Conservation (phyloP, 176 grass and related monocot species). For the Olyra latifolia region DNA sequence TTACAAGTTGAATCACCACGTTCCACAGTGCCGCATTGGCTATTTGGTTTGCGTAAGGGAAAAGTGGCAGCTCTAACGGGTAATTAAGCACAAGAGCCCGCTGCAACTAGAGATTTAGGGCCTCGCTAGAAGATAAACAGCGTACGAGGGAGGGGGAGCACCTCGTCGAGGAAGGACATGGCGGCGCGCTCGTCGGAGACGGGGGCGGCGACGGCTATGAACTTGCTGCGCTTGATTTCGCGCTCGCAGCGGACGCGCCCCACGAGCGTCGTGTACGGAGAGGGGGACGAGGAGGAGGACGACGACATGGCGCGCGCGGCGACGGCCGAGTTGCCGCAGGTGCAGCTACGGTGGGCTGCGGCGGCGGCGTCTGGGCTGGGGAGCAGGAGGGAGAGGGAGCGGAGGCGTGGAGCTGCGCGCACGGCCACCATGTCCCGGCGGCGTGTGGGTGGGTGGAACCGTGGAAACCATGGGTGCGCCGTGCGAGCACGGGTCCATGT, state of each 20-base stretch:
- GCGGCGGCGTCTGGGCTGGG: conserved; percentile 3
- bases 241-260: conserved; percentile 55
- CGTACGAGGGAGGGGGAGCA: neutral
- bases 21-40: neutral
- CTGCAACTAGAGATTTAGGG: neutral
- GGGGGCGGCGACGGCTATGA: conserved; percentile 62
- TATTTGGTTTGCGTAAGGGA: too few species aligned
- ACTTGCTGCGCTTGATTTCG: conserved; percentile 74
- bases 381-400: conserved; percentile 32
- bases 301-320: conserved; percentile 43
- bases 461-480: conserved; percentile 1
- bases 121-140: neutral
- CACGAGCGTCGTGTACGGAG: conserved; percentile 54
- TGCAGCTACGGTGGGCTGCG: conserved; percentile 11
- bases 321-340: neutral
- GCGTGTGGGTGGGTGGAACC: neutral
- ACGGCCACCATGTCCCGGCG: conserved; percentile 39
- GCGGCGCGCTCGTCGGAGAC: conserved; percentile 57
- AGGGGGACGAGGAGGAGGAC: conserved; percentile 31
- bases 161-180: conserved; percentile 66
- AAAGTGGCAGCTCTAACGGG: neutral
- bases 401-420: conserved; percentile 38
- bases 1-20: neutral
- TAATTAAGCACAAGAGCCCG: neutral
- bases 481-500: conserved; percentile 19